phyloP scores from a whole-genome alignment of 169 alveolate species.

The Eimeria tenella region DNA sequence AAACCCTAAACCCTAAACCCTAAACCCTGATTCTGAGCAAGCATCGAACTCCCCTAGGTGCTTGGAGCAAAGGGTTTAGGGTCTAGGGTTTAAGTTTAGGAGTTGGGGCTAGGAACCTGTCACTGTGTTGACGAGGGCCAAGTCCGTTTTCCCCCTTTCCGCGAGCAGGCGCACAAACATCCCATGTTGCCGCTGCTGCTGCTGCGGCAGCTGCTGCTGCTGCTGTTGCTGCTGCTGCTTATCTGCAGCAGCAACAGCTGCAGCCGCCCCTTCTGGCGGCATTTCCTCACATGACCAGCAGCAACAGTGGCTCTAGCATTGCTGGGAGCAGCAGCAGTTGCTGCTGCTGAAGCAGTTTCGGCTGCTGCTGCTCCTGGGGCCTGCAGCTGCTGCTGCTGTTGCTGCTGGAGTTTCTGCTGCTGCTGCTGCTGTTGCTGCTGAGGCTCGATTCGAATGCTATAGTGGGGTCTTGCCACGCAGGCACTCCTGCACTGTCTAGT shows the following conservation, averaged over 20 bases:
- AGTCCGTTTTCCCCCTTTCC: neutral
- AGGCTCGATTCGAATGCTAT: neutral
- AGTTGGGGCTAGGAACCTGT: neutral
- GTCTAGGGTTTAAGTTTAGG: neutral
- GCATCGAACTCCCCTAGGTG: neutral
- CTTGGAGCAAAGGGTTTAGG: neutral
- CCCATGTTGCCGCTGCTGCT: neutral
- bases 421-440: neutral
- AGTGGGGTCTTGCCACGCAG: neutral
- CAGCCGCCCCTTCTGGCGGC: neutral
- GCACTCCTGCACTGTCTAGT: neutral
- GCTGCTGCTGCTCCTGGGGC: neutral
- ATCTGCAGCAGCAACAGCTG: neutral
- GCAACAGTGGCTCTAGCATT: too few relatives aligned
- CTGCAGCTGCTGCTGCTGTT: neutral
- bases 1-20: neutral
- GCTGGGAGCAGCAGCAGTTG: neutral
- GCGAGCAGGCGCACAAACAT: conserved; percentile 25
- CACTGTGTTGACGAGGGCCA: conserved; percentile 14
- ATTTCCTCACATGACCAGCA: neutral
- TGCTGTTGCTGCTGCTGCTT: neutral
- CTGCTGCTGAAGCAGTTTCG: neutral
- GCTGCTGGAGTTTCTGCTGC: neutral
- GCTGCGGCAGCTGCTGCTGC: neutral
- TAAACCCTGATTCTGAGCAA: neutral